These are phyloP conservation scores for Umbelopsis sp. DNA, from an alignment of 371 early-diverging fungal genomes.

Conservation along the genomic window DNA sequence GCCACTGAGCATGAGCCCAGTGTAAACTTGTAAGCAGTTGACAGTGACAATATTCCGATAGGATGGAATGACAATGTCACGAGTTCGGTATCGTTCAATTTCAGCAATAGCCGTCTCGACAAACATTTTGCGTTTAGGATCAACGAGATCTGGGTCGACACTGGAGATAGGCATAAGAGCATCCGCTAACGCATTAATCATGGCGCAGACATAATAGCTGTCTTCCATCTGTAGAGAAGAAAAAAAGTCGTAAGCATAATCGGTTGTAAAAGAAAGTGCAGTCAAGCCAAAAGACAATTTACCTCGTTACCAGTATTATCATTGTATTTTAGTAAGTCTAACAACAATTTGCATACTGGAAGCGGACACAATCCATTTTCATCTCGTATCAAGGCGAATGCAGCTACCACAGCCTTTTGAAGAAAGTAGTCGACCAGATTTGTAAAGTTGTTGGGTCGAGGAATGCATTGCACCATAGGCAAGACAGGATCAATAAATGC, in stretches of 20 bases:
- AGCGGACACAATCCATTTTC: conserved; percentile 68
- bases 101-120: conserved; percentile 65
- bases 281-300: neutral
- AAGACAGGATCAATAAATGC: conserved; percentile 38
- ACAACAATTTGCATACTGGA: conserved; percentile 66
- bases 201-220: conserved; percentile 72
- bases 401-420: conserved; percentile 79
- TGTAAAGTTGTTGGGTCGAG: conserved; percentile 87
- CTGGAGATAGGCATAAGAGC: conserved; percentile 59
- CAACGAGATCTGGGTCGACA: conserved; percentile 44
- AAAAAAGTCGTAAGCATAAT: neutral
- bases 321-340: conserved; percentile 83
- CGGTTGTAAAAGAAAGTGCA: neutral
- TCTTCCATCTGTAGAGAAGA: conserved; percentile 66
- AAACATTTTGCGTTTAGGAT: conserved; percentile 56
- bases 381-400: conserved; percentile 75
- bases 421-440: conserved; percentile 87
- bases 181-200: conserved; percentile 76
- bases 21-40: conserved; percentile 70
- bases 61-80: conserved; percentile 84
- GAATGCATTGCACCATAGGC: conserved; percentile 62
- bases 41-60: conserved; percentile 86
- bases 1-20: conserved; percentile 62
- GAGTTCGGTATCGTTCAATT: conserved; percentile 78
- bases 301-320: conserved; percentile 90